Percentiles rank a stretch among this genome's conserved stretches.
phyloP scores from a whole-genome alignment of 1,139 yeast genomes.

The Magnusiomyces magnusii region DNA sequence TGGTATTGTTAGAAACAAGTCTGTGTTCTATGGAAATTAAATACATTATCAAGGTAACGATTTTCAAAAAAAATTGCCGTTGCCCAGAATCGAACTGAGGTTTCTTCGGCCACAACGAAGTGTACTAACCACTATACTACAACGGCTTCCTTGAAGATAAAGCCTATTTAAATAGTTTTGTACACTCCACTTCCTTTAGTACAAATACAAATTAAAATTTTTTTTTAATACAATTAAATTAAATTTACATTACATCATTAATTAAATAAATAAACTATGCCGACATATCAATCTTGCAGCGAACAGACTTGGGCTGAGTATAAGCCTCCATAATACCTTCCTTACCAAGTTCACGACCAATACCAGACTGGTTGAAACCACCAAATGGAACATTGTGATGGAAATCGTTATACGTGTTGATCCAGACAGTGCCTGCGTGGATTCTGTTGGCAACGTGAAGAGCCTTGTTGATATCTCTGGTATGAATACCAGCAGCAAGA shows the following conservation, averaged over 20 bases:
- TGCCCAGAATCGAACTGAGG: constrained; percentile 36
- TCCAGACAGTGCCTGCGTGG: constrained; percentile 78
- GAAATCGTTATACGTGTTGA: constrained; percentile 72
- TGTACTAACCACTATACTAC: constrained; percentile 26
- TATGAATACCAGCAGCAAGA: constrained; percentile 81
- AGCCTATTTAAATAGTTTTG: not conserved
- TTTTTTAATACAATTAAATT: too few relatives aligned
- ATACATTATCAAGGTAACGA: not conserved
- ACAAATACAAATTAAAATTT: too few relatives aligned
- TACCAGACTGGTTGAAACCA: constrained; percentile 72
- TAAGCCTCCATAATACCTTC: constrained; percentile 67
- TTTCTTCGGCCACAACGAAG: constrained; percentile 36
- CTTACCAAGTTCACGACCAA: constrained; percentile 79
- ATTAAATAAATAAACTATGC: not conserved
- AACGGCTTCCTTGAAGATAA: constrained; percentile 24
- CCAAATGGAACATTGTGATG: constrained; percentile 68
- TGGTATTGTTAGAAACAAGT: constrained; percentile 11
- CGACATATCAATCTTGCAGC: constrained; percentile 17
- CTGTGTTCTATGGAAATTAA: not conserved
- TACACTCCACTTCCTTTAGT: too few relatives aligned
- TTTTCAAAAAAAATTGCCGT: constrained; percentile 24
- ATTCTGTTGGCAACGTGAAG: constrained; percentile 57
- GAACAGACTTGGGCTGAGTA: constrained; percentile 66
- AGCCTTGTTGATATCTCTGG: constrained; percentile 52
- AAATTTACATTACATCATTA: not conserved